Percentiles rank a stretch among this genome's conserved stretches.
Evolutionary conservation across 495 filamentous ascomycete species (phyloP).

Genomic region (Penicillium angulare): DNA sequence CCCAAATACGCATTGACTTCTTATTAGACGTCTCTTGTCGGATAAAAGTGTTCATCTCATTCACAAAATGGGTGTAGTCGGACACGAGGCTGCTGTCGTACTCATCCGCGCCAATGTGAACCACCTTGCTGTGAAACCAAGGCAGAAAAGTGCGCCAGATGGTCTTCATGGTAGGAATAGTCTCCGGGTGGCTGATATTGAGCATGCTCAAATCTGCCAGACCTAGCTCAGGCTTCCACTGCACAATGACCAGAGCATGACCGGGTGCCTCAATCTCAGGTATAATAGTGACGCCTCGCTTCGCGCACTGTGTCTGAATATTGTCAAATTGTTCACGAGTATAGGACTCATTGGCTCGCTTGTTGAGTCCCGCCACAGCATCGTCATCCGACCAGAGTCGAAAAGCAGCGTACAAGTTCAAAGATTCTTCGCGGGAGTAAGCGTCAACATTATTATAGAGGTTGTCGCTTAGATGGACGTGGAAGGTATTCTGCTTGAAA

Average conservation of each 20-base stretch:
- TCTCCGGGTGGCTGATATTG: conserved; percentile 52
- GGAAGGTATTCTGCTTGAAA: conserved; percentile 56
- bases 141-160: conserved; percentile 51
- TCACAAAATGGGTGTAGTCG: conserved; percentile 51
- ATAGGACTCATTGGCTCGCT: conserved; percentile 49
- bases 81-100: conserved; percentile 35
- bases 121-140: conserved; percentile 53
- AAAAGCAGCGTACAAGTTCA: conserved; percentile 46
- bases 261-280: conserved; percentile 55
- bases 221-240: conserved; percentile 53
- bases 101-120: conserved; percentile 55
- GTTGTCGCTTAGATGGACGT: conserved; percentile 53
- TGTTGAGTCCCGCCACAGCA: conserved; percentile 42
- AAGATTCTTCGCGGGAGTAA: conserved; percentile 33
- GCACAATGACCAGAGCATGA: conserved; percentile 48
- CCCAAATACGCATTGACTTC: conserved; percentile 52
- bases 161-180: conserved; percentile 49
- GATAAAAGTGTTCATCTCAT: conserved; percentile 46
- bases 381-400: conserved; percentile 33
- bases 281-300: conserved; percentile 49
- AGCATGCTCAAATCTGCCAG: conserved; percentile 44
- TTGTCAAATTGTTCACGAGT: conserved; percentile 40
- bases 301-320: conserved; percentile 44
- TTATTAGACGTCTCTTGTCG: conserved; percentile 19
- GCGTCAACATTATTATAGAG: conserved; percentile 41